Percentiles rank a stretch among this genome's conserved stretches.
Evolutionary conservation across 495 filamentous ascomycete genomes (phyloP).

Genomic region (Parmelia sp.): DNA sequence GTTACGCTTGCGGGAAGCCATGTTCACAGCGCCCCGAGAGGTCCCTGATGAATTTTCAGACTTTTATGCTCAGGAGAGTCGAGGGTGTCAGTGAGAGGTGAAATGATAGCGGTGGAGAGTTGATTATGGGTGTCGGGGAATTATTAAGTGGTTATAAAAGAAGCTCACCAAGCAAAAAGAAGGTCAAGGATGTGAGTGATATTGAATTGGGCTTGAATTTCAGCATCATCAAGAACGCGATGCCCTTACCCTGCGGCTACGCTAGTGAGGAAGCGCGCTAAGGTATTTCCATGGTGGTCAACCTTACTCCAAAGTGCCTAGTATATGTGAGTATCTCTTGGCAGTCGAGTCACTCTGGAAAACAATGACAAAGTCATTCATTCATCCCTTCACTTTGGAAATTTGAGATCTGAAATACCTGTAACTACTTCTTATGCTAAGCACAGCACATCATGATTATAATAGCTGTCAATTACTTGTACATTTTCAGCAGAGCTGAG

Average conservation of each 20-base stretch:
- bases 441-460: too few relatives aligned
- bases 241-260: slow-evolving; percentile 5
- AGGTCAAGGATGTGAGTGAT: background rate
- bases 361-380: too few relatives aligned
- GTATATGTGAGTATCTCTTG: too few relatives aligned
- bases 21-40: background rate
- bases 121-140: background rate
- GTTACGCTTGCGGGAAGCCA: slow-evolving; percentile 61
- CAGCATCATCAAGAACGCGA: slow-evolving; percentile 8
- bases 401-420: background rate
- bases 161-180: slow-evolving; percentile 6
- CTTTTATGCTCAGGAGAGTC: background rate
- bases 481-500: slow-evolving; percentile 2
- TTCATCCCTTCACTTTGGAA: too few relatives aligned
- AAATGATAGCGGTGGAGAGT: background rate
- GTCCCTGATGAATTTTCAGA: background rate
- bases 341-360: too few relatives aligned
- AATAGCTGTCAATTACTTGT: background rate
- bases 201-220: slow-evolving; percentile 6
- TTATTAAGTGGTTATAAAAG: background rate
- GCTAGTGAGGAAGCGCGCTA: slow-evolving; percentile 5
- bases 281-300: too few relatives aligned
- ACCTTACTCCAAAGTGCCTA: too few relatives aligned
- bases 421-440: too few relatives aligned
- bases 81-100: background rate